These are phyloP conservation scores for Phaffia tasmanica DNA, from an alignment of 768 basidiomycete species.

Conservation along the genomic window DNA sequence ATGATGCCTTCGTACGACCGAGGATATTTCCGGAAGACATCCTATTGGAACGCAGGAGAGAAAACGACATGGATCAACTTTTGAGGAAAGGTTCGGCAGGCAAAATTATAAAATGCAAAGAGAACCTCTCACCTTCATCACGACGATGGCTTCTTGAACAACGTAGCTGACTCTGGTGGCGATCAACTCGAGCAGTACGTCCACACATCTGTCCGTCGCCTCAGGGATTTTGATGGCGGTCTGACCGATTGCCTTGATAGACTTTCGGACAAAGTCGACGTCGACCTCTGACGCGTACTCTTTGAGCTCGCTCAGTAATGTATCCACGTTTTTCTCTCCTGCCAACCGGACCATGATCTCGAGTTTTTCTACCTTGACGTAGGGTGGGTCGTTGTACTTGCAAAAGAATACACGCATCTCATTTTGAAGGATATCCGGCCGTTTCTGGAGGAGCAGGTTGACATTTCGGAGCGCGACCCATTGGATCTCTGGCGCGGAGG, in stretches of 20 bases:
- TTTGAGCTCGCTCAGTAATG: constrained; percentile 86
- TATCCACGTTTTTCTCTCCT: constrained; percentile 81
- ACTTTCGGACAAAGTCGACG: constrained; percentile 93
- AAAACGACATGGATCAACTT: not conserved
- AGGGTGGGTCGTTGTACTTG: constrained; percentile 99
- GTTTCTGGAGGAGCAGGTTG: constrained; percentile 87
- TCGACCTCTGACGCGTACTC: constrained; percentile 99
- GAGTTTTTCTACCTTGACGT: constrained; percentile 93
- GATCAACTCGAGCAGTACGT: constrained; percentile 70
- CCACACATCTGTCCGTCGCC: constrained; percentile 81
- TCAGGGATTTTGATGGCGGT: constrained; percentile 92
- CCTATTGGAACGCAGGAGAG: constrained; percentile 34
- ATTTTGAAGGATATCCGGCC: constrained; percentile 82
- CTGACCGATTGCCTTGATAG: constrained; percentile 91
- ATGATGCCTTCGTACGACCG: constrained; percentile 95
- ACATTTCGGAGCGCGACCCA: constrained; percentile 96
- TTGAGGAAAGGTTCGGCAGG: not conserved
- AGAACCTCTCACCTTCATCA: constrained; percentile 52
- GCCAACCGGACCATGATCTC: constrained; percentile 99
- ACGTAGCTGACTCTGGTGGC: constrained; percentile 92
- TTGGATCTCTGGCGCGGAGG: constrained; percentile 96
- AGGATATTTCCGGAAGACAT: constrained; percentile 93
- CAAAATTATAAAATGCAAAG: not conserved
- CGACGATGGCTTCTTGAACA: constrained; percentile 92
- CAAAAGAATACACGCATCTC: constrained; percentile 99